A percentile compares a stretch with the other conserved stretches of the same genome.
These are phyloP conservation scores for Saxophila tyrrhenica DNA, from an alignment of 495 filamentous ascomycete species.

Conservation along the genomic window DNA sequence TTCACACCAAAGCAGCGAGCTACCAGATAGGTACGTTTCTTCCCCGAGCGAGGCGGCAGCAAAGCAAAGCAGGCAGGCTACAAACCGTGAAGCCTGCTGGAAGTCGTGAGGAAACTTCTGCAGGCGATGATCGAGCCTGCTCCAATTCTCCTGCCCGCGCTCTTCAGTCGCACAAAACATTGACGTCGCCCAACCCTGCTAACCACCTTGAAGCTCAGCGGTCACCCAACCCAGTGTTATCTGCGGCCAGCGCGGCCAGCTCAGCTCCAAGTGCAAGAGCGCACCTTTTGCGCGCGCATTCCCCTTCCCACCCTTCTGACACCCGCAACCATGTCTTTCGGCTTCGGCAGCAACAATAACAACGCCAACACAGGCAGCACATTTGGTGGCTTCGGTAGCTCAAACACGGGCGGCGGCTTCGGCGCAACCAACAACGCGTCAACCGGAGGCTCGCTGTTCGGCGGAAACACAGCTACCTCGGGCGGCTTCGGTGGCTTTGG, in stretches of 20 bases:
- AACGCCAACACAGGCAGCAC: conserved; percentile 3
- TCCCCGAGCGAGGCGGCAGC: not conserved
- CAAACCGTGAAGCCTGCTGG: no score
- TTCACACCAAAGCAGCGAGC: not conserved
- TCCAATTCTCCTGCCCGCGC: no score
- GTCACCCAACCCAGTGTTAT: not conserved
- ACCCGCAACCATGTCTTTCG: conserved; percentile 33
- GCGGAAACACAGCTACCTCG: conserved; percentile 12
- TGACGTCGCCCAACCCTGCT: not conserved
- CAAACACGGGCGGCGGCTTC: conserved; percentile 38
- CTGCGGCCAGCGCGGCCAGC: not conserved
- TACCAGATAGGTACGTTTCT: not conserved
- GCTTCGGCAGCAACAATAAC: conserved; percentile 27
- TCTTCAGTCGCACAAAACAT: no score
- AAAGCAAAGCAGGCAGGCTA: not conserved
- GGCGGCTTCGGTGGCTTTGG: conserved; percentile 20
- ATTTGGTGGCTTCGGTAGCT: conserved; percentile 45
- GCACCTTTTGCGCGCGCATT: conserved; percentile 13
- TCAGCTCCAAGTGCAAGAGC: conserved; percentile 14
- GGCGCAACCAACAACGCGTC: conserved; percentile 41
- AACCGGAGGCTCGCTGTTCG: conserved; percentile 14
- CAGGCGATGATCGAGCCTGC: no score
- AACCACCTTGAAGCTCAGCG: not conserved
- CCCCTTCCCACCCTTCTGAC: conserved; percentile 21
- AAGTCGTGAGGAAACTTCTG: no score